Base-by-base conservation (phyloP, 352 stramenopile species). In the Phytophthora sp. region DNA sequence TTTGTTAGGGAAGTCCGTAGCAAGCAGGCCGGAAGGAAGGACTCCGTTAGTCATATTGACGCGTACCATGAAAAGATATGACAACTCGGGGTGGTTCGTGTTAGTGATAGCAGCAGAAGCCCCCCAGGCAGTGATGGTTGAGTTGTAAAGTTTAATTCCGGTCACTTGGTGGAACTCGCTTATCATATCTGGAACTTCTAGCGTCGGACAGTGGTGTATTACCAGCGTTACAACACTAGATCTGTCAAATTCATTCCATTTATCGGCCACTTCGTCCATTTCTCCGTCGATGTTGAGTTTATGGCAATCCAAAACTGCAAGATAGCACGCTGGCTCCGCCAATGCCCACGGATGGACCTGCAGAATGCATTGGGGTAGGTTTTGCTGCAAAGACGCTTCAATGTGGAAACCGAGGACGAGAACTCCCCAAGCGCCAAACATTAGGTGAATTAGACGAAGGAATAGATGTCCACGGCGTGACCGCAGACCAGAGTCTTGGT, bases 121-220 rank as follows among this genome's bases (percentile, higher is more conserved):
- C 0, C 13, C 5, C 67, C 72, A 80, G 9, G 32, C 30, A 2
- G 28, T 20, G 18, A 80, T 44, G 1, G 63, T 75, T 13, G 58
- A 69, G 23, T 81, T 81, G 52, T 76, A 81, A 3, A 73, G 38
- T 44, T 81, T 76, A 42, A 81, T 18, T 1, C 55, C 68, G 3
- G 48, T 59, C 10, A 71, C 15, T 7, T 63, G 61, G 1, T n/a
- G 35, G 21, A 77, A 77, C 7, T 42, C 31, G 6, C 41, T 21
- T 4, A 81, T 31, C 10, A 43, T 42, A 12, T 53, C 2, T 2
- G 66, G 58, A 12, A 81, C 48, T 30, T 65, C 49, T 1, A 81
- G 17, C 3, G 41, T 20, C 5, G 56, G 31, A 32, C 72, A 80
- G 45, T 80, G 67, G 17, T 54, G 56, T 21, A 80, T 43, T 9